Conservation (phyloP, 306 rosid species). For the Vigna nakashimae region DNA sequence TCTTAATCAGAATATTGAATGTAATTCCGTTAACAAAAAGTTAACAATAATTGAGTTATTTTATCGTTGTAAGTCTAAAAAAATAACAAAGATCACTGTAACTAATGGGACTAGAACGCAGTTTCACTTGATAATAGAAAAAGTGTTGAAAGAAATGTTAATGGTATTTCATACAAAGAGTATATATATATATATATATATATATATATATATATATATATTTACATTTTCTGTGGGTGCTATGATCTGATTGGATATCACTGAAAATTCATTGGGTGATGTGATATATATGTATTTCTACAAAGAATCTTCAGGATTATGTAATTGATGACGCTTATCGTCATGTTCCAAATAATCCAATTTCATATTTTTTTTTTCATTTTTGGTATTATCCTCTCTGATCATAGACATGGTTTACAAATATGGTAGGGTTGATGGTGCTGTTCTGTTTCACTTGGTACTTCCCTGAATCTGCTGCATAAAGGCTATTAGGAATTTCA, state of each 20-base stretch:
- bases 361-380: conserved; percentile 21
- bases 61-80: too few relatives aligned
- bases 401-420: conserved; percentile 60
- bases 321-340: conserved; percentile 43
- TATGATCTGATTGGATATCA: conserved; percentile 35
- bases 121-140: neutral
- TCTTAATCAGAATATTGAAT: neutral
- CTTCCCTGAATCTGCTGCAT: conserved; percentile 56
- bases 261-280: conserved; percentile 42
- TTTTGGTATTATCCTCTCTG: conserved; percentile 47
- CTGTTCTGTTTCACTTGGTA: conserved; percentile 50
- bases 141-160: neutral
- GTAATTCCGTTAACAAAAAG: neutral
- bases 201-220: neutral
- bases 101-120: neutral
- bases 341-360: conserved; percentile 47
- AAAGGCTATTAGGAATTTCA: conserved; percentile 48
- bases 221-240: conserved; percentile 34
- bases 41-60: neutral
- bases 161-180: conserved; percentile 7
- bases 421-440: conserved; percentile 54
- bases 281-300: conserved; percentile 21
- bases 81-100: neutral
- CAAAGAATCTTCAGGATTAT: conserved; percentile 49
- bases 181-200: neutral